Conservation (phyloP, 345 rosid species). For the Turnera subulata region DNA sequence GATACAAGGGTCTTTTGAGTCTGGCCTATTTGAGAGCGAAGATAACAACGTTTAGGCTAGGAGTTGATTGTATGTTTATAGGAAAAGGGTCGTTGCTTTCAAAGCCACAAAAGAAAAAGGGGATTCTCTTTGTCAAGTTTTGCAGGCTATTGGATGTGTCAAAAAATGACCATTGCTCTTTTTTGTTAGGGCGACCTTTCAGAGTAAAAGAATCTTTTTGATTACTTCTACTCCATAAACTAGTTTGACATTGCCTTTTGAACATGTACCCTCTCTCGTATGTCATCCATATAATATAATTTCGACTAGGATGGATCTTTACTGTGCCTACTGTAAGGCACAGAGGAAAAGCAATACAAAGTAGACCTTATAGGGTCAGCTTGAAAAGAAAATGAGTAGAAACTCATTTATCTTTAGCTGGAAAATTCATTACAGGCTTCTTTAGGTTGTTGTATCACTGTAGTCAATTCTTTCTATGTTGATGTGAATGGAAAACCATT, state of each 20-base stretch:
- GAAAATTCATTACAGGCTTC: too few relatives aligned
- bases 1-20: background rate
- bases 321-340: background rate
- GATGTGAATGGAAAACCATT: too few relatives aligned
- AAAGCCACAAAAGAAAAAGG: conserved; percentile 28
- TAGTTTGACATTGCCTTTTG: background rate
- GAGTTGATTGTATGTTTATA: conserved; percentile 18
- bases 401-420: too few relatives aligned
- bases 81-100: conserved; percentile 42
- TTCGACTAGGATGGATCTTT: too few relatives aligned
- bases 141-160: conserved; percentile 30
- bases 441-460: too few relatives aligned
- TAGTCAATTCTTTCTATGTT: background rate
- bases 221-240: background rate
- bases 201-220: background rate
- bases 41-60: conserved; percentile 30
- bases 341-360: too few relatives aligned
- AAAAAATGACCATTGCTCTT: conserved; percentile 4
- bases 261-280: background rate
- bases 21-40: conserved; percentile 17
- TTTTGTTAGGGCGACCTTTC: background rate
- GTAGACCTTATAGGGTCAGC: too few relatives aligned
- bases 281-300: background rate
- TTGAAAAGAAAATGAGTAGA: background rate
- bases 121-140: conserved; percentile 36